Percentiles rank a stretch among this genome's conserved stretches.
Evolutionary conservation across 2,329 filamentous ascomycete genomes (phyloP).

Genomic region (Aphanocladium album): DNA sequence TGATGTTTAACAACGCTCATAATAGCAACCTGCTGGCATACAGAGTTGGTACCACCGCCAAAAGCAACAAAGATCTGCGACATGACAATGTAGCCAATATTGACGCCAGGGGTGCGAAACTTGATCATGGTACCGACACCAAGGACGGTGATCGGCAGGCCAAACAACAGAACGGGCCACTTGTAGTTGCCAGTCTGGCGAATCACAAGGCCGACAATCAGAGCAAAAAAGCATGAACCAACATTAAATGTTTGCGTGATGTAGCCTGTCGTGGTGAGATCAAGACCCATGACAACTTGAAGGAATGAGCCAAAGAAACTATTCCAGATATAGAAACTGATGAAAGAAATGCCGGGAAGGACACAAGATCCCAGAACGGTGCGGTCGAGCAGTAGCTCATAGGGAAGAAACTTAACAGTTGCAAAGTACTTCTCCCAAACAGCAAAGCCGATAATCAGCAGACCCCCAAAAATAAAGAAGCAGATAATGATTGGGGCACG

Average conservation of each 20-base stretch:
- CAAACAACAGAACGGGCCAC: slow-evolving; percentile 45
- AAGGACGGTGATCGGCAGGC: slow-evolving; percentile 48
- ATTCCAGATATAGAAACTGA: slow-evolving; percentile 37
- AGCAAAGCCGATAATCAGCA: slow-evolving; percentile 47
- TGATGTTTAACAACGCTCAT: slow-evolving; percentile 50
- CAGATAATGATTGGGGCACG: slow-evolving; percentile 41
- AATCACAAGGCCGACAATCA: slow-evolving; percentile 41
- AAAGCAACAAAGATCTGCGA: slow-evolving; percentile 57
- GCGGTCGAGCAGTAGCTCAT: slow-evolving; percentile 38
- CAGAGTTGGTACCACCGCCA: slow-evolving; percentile 51
- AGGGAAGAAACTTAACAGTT: slow-evolving; percentile 48
- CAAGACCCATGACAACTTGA: slow-evolving; percentile 40
- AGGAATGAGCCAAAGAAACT: slow-evolving; percentile 44
- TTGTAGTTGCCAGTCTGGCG: slow-evolving; percentile 44
- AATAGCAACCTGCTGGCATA: slow-evolving; percentile 53
- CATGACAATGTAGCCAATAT: slow-evolving; percentile 50
- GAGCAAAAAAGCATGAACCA: slow-evolving; percentile 39
- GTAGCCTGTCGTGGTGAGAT: slow-evolving; percentile 39
- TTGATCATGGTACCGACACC: slow-evolving; percentile 50
- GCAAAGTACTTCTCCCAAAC: slow-evolving; percentile 51
- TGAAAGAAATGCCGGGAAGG: slow-evolving; percentile 29
- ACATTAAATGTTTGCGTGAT: slow-evolving; percentile 39
- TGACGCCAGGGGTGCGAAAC: slow-evolving; percentile 47
- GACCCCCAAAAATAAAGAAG: slow-evolving; percentile 51
- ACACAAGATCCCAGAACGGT: slow-evolving; percentile 40